A percentile compares a stretch with the other conserved stretches of the same genome.
Evolutionary conservation across 225 moss, liverwort and hornwort genomes (phyloP).

Genomic region (Thuidium tamariscinum): DNA sequence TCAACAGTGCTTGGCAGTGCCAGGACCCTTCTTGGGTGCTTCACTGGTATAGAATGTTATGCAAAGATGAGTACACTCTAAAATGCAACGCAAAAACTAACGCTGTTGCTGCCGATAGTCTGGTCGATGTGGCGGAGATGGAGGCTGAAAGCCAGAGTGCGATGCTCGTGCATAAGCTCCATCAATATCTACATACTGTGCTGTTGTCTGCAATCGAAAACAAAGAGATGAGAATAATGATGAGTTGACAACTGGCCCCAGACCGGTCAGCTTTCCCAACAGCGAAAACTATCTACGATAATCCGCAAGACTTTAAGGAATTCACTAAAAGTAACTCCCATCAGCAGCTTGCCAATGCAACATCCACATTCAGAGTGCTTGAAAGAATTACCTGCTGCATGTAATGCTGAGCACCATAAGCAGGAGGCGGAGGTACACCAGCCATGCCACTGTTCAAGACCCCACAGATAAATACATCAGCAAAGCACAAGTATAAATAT

Average conservation of each 20-base stretch:
- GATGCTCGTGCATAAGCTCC: conserved; percentile 61
- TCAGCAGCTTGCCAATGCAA: not conserved
- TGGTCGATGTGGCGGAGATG: conserved; percentile 67
- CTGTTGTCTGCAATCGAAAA: conserved; percentile 32
- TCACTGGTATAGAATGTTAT: not conserved
- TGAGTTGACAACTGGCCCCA: not conserved
- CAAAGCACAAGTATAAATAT: not conserved
- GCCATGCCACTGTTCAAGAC: conserved; percentile 40
- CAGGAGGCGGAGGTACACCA: conserved; percentile 46
- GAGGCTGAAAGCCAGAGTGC: conserved; percentile 59
- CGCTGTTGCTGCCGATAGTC: conserved; percentile 73
- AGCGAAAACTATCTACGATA: not conserved
- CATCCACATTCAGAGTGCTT: not conserved
- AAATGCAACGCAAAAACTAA: conserved; percentile 7
- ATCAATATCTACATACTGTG: conserved; percentile 67
- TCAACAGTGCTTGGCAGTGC: not conserved
- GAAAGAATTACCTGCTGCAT: conserved; percentile 55
- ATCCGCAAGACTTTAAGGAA: not conserved
- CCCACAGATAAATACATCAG: conserved; percentile 5
- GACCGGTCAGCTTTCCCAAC: not conserved
- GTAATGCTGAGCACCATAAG: conserved; percentile 47
- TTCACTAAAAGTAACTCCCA: not conserved
- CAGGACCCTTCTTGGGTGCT: not conserved
- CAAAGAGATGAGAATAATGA: not conserved
- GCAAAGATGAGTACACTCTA: not conserved